Base-by-base conservation (phyloP, 805 yeast genomes). In the Priceomyces fermenticarens region DNA sequence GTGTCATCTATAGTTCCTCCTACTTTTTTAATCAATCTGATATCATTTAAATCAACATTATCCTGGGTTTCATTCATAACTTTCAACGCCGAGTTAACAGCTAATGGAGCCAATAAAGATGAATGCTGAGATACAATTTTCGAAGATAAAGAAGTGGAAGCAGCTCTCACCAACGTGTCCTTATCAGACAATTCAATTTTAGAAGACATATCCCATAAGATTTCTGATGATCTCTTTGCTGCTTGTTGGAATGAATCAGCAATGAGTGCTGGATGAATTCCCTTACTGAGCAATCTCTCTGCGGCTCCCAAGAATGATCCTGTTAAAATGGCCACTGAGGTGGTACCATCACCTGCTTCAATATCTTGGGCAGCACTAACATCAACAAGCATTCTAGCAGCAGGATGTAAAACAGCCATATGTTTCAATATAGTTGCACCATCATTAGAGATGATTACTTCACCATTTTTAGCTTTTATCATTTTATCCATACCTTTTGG, bases 401-500 rank as follows among this genome's bases (percentile, higher is more conserved):
- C 99, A 2, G 99, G 99, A 62, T 93, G 99, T 60, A 93, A 76
- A 38, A 93, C 95, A 1, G 99, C 98, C 98, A 93, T 93, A 63
- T 93, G 97, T 55, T 87, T 83, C 53, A 91, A 72, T 52, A 93
- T 93, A 3, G 99, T 93, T 65, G 95, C 98, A 27, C 99, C 99
- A 67, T 93, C 99, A 63, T 93, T 93, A 48, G 98, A 89, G 53
- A 93, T 90, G 57, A 90, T 84, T 53, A 91, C 86, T 58, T 93
- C 89, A 30, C 98, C 98, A 43, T 77, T 78, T 38, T 90, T 84
- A 13, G 98, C 90, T 67, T 88, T 88, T 69, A 88, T 88, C 98
- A 93, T 91, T 72, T 93, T 93, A 65, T 93, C 99, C 99, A 93
- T 93, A 46, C 99, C 99, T 65, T 89, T 91, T 42, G 99, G 99